A percentile compares a stretch with the other conserved stretches of the same genome.
Evolutionary conservation across 805 yeast genomes (phyloP).

Genomic region (Ogataea sp.): DNA sequence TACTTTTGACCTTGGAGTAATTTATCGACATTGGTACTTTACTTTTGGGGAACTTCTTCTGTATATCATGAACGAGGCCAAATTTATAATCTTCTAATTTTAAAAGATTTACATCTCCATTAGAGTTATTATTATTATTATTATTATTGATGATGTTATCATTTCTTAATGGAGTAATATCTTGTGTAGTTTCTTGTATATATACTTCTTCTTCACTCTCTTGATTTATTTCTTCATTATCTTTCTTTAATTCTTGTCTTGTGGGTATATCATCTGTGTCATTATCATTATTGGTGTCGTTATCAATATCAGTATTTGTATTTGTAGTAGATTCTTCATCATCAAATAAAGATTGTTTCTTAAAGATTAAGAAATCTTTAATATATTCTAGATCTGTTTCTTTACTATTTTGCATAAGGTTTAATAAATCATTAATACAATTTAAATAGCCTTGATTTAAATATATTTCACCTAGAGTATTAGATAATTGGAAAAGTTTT

Average conservation of each 20-base stretch:
- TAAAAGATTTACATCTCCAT: no score
- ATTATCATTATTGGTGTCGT: no score
- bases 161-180: background rate
- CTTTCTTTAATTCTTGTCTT: no score
- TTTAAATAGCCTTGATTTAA: slow-evolving; percentile 53
- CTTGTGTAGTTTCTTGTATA: background rate
- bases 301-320: no score
- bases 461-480: slow-evolving; percentile 38
- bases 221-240: no score
- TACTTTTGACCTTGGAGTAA: background rate
- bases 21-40: background rate
- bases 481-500: slow-evolving; percentile 53
- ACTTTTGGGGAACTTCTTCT: background rate
- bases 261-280: no score
- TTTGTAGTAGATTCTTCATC: no score
- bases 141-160: background rate
- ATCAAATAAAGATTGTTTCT: background rate
- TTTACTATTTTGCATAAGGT: slow-evolving; percentile 10
- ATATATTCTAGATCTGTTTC: background rate
- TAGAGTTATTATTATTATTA: background rate
- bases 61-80: background rate
- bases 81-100: background rate
- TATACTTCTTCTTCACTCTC: background rate
- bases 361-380: background rate
- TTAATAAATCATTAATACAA: slow-evolving; percentile 46